Conservation (phyloP, 495 filamentous ascomycete species). For the Annulohypoxylon maeteangense region DNA sequence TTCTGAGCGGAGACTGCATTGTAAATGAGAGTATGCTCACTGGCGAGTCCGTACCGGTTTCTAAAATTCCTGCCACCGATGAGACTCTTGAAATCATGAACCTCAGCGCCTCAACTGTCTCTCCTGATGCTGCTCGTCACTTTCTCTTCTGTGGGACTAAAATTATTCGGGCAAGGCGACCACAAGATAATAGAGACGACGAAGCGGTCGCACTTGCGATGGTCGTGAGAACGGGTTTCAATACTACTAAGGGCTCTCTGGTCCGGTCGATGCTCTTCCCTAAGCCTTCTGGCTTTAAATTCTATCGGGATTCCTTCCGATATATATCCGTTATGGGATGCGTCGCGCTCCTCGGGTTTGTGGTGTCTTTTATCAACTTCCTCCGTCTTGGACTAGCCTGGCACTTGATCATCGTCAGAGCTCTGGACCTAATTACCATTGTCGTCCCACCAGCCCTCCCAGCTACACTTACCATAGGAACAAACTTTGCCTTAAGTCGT, state of each 20-base stretch:
- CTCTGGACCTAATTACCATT: conserved; percentile 96
- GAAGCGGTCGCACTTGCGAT: conserved; percentile 93
- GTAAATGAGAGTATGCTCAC: conserved; percentile 99
- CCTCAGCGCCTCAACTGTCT: conserved; percentile 78
- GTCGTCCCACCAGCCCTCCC: conserved; percentile 97
- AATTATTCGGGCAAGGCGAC: conserved; percentile 87
- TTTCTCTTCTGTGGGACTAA: conserved; percentile 96
- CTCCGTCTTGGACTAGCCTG: conserved; percentile 81
- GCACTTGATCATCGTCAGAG: conserved; percentile 90
- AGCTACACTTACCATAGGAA: conserved; percentile 95
- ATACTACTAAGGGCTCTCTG: conserved; percentile 94
- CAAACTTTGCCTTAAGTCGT: conserved; percentile 89
- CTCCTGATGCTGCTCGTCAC: conserved; percentile 82
- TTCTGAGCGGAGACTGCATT: conserved; percentile 95
- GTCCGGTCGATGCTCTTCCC: conserved; percentile 99
- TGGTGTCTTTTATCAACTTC: conserved; percentile 93
- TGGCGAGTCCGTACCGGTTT: conserved; percentile 96
- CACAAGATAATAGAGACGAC: conserved; percentile 82
- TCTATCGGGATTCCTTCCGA: conserved; percentile 96
- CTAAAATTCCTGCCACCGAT: conserved; percentile 87
- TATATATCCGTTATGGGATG: conserved; percentile 97
- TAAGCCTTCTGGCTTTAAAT: conserved; percentile 97
- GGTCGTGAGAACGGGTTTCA: conserved; percentile 93
- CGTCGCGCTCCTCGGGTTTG: conserved; percentile 88
- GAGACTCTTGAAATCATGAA: conserved; percentile 79